These are phyloP conservation scores for Veloporphyrellus conicus DNA, from an alignment of 1,284 basidiomycete species.

Conservation along the genomic window DNA sequence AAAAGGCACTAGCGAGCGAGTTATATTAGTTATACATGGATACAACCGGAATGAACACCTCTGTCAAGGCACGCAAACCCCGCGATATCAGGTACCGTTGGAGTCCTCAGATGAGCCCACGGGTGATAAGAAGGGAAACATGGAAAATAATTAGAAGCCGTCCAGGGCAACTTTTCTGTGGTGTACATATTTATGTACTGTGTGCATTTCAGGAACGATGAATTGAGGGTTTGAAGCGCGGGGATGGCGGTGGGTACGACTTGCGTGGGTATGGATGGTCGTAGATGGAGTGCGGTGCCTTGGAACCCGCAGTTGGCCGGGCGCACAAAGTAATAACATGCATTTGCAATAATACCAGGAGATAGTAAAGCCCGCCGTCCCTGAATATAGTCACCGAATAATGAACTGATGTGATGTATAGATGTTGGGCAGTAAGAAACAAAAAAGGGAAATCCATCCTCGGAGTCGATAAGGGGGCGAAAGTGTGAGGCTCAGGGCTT, in stretches of 20 bases:
- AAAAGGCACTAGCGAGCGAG: no score
- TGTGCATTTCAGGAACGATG: not conserved
- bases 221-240: no score
- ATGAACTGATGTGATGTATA: not conserved
- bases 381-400: not conserved
- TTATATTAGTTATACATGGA: no score
- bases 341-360: not conserved
- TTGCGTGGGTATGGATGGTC: not conserved
- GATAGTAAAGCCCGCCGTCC: not conserved
- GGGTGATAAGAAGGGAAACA: conserved; percentile 1
- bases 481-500: not conserved
- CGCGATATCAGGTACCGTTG: no score
- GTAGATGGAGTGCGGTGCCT: not conserved
- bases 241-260: no score
- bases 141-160: not conserved
- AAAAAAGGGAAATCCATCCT: not conserved
- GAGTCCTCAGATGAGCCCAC: no score
- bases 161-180: no score
- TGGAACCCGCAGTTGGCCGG: not conserved
- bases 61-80: no score
- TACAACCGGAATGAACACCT: no score
- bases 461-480: not conserved
- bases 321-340: not conserved
- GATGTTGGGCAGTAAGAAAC: not conserved
- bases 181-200: not conserved